Conservation (phyloP, 1,284 basidiomycete genomes). For the Trichosporon inkin region DNA sequence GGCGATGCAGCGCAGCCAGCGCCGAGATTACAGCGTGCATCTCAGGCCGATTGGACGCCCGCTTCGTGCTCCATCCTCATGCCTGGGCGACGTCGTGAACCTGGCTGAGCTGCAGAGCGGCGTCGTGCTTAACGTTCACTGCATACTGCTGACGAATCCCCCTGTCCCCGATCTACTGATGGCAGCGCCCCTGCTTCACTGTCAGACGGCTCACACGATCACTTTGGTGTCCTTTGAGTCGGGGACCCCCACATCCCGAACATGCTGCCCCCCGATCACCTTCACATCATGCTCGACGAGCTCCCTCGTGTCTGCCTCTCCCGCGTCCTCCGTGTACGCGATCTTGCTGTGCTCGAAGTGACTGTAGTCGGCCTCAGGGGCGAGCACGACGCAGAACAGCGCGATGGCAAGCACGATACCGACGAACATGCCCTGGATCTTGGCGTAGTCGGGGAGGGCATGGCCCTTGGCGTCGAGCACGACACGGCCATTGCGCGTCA, state of each 20-base stretch:
- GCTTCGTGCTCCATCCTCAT: too few relatives aligned
- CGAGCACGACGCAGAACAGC: slow-evolving; percentile 52
- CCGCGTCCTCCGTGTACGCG: slow-evolving; percentile 71
- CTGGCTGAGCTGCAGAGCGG: too few relatives aligned
- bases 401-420: slow-evolving; percentile 54
- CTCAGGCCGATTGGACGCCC: too few relatives aligned
- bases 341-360: slow-evolving; percentile 79
- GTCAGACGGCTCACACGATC: too few relatives aligned
- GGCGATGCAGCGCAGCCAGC: too few relatives aligned
- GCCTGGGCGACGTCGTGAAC: too few relatives aligned
- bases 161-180: too few relatives aligned
- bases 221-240: too few relatives aligned
- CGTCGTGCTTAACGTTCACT: too few relatives aligned
- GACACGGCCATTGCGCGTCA: slow-evolving; percentile 26
- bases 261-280: slow-evolving; percentile 8
- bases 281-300: slow-evolving; percentile 24
- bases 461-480: slow-evolving; percentile 20
- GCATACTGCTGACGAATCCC: too few relatives aligned
- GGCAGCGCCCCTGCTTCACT: too few relatives aligned
- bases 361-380: slow-evolving; percentile 60
- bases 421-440: slow-evolving; percentile 80
- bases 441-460: slow-evolving; percentile 68
- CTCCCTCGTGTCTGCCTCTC: slow-evolving; percentile 51
- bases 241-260: not conserved
- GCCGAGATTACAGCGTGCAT: too few relatives aligned